Percentiles rank a stretch among this genome's conserved stretches.
Conservation (phyloP, 495 filamentous ascomycete genomes). For the Hypomontagnella monticulosa region DNA sequence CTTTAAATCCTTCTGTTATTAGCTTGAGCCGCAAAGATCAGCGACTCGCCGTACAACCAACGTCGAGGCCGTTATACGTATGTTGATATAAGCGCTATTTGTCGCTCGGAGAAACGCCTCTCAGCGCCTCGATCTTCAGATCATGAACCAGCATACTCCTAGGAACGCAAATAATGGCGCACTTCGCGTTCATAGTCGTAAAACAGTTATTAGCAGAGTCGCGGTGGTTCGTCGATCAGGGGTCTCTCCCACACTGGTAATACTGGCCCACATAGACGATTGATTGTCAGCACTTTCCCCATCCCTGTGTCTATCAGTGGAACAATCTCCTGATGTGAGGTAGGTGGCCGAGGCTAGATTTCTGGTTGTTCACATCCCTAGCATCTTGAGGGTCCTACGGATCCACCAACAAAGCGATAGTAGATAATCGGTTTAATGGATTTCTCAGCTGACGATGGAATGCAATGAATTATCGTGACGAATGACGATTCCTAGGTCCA, state of each 20-base stretch:
- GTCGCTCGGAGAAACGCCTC: too few relatives aligned
- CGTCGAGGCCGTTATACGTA: constrained; percentile 9
- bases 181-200: background rate
- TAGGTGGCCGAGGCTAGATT: constrained; percentile 22
- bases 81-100: background rate
- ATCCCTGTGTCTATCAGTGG: constrained; percentile 34
- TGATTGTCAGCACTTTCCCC: constrained; percentile 30
- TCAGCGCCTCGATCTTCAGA: too few relatives aligned
- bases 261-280: constrained; percentile 1
- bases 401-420: too few relatives aligned
- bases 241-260: background rate
- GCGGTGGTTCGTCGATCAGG: constrained; percentile 11
- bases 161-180: too few relatives aligned
- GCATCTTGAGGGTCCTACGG: background rate
- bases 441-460: background rate
- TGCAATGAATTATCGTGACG: background rate
- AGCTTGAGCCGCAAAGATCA: constrained; percentile 31
- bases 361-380: constrained; percentile 1
- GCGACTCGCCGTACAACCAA: constrained; percentile 12
- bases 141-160: too few relatives aligned
- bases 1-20: constrained; percentile 22
- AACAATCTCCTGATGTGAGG: constrained; percentile 10
- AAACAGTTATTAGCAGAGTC: background rate
- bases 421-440: too few relatives aligned
- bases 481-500: constrained; percentile 5